Base-by-base conservation (phyloP, 2,329 filamentous ascomycete genomes). In the Macroventuria anomochaeta region DNA sequence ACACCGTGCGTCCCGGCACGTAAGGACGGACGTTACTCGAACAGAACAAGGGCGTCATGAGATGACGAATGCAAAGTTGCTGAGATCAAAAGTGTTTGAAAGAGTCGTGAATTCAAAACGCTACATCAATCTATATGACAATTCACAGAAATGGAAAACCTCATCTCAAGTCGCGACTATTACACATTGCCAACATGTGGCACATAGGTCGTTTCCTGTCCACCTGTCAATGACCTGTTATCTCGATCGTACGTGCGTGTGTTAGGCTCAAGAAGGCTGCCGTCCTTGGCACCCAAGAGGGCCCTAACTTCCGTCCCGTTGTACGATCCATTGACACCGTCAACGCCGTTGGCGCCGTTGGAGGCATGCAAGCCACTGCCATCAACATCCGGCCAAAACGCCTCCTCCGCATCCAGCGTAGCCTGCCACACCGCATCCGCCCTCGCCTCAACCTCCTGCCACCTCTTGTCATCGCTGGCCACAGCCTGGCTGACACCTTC, bases 351-450 rank as follows among this genome's bases (percentile, higher is more conserved):
- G 13, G n/a, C 26, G 11, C 10, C 25, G 11, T 34, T 20, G 8
- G 21, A 17, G 17, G 31, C 17, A 8, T n/a, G n/a, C n/a, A n/a
- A n/a, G n/a, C n/a, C 17, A 11, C 21, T 21, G 1, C 32, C 53
- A 11, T 47, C 53, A 12, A 68, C 59, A 25, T 61, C 44, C 3
- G 70, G 70, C 71, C 71, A 74, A 33, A 74, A 74, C 3, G 59
- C 64, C 50, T 69, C 70, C 53, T 74, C 71, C 11, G 69, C 68
- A 53, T 71, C 68, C 21, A 74, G 39, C 28, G 72, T 51, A 7
- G 62, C 58, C 33, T 50, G 55, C 68, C 69, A 74, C 3, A 67
- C 57, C 0, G 34, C 46, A 44, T 64, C 62, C 11, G 67, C 61
- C 31, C 71, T 56, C 7, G 41, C 39, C 51, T 63, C 59, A 5